These are phyloP conservation scores for Fusarium sp. DNA, from an alignment of 2,329 filamentous ascomycete genomes.

Conservation along the genomic window DNA sequence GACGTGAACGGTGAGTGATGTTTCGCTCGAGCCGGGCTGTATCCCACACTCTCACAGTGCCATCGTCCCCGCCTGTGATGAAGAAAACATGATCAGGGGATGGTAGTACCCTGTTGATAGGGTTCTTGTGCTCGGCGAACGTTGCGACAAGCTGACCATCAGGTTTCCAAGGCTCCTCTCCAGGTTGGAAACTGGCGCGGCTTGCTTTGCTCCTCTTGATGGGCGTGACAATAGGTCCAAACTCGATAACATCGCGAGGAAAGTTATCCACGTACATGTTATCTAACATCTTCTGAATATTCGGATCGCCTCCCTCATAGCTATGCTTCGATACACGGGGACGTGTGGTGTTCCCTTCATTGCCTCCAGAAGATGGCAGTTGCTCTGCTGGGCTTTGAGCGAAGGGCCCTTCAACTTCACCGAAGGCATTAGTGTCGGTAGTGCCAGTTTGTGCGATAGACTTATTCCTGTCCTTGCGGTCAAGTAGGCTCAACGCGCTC, in stretches of 20 bases:
- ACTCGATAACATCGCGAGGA: constrained; percentile 73
- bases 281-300: constrained; percentile 79
- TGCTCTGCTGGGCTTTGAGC: constrained; percentile 51
- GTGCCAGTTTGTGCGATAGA: constrained; percentile 70
- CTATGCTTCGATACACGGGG: constrained; percentile 75
- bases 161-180: constrained; percentile 78
- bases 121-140: constrained; percentile 86
- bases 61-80: constrained; percentile 91
- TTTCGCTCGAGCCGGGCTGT: constrained; percentile 90
- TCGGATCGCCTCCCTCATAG: constrained; percentile 84
- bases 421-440: constrained; percentile 71
- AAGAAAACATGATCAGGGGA: constrained; percentile 96
- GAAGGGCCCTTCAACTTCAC: constrained; percentile 70
- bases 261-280: constrained; percentile 84
- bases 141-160: constrained; percentile 86
- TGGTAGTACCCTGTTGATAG: constrained; percentile 83
- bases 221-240: constrained; percentile 85
- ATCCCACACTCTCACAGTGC: constrained; percentile 94
- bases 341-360: constrained; percentile 51
- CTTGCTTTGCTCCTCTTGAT: constrained; percentile 69
- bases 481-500: constrained; percentile 71
- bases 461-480: constrained; percentile 70
- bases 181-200: constrained; percentile 61
- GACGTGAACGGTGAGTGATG: constrained; percentile 85
- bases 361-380: constrained; percentile 41